Conservation (phyloP, 1,284 basidiomycete species). For the Tremellales sp. region DNA sequence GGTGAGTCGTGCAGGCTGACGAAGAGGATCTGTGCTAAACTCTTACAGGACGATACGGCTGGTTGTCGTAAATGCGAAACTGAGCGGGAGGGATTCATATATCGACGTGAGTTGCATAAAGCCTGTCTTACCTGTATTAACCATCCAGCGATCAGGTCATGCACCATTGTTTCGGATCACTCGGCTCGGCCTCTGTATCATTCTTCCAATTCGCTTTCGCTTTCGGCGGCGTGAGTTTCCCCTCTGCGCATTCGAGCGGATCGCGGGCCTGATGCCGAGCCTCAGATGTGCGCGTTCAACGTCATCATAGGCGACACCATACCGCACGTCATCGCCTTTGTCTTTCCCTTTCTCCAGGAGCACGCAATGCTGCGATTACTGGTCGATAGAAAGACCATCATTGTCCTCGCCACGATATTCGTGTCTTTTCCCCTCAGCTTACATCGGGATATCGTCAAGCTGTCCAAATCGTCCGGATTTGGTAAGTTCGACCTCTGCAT, state of each 20-base stretch:
- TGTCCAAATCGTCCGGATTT: slow-evolving; percentile 85
- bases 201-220: slow-evolving; percentile 98
- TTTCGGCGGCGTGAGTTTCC: slow-evolving; percentile 67
- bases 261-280: neutral
- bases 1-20: slow-evolving; percentile 50
- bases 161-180: slow-evolving; percentile 87
- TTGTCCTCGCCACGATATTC: slow-evolving; percentile 74
- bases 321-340: slow-evolving; percentile 82
- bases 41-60: slow-evolving; percentile 72
- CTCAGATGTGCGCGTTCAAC: slow-evolving; percentile 92
- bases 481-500: slow-evolving; percentile 33
- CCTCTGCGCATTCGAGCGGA: neutral
- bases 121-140: neutral
- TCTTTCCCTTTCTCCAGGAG: slow-evolving; percentile 71
- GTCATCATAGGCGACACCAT: slow-evolving; percentile 93
- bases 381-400: slow-evolving; percentile 82
- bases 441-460: slow-evolving; percentile 95
- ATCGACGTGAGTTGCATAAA: slow-evolving; percentile 60
- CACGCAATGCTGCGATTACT: slow-evolving; percentile 70
- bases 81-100: slow-evolving; percentile 87
- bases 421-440: slow-evolving; percentile 93
- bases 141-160: slow-evolving; percentile 58
- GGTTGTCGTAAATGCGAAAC: slow-evolving; percentile 91
- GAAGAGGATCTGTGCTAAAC: slow-evolving; percentile 1
- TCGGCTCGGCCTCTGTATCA: slow-evolving; percentile 84